Percentiles rank a stretch among this genome's conserved stretches.
phyloP scores from a whole-genome alignment of 176 grass and related monocot species.

The Hordeum marinum region DNA sequence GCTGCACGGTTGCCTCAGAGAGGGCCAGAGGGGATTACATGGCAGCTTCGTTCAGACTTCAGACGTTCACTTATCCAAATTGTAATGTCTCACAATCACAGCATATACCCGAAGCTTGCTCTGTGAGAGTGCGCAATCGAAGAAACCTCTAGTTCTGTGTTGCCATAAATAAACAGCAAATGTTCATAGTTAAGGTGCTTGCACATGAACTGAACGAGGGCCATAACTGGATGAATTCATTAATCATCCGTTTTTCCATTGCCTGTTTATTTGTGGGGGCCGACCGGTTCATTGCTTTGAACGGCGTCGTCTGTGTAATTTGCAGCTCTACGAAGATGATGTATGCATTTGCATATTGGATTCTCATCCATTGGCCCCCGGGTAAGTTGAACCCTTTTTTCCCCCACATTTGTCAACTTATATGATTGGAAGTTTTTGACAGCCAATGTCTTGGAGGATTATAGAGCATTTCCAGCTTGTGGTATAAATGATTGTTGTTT shows the following conservation, averaged over 20 bases:
- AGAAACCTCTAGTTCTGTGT: neutral
- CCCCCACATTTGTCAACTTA: neutral
- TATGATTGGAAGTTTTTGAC: neutral
- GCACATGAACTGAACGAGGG: neutral
- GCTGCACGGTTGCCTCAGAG: neutral
- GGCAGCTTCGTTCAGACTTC: neutral
- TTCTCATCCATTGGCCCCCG: slow-evolving; percentile 34
- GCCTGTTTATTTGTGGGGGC: neutral
- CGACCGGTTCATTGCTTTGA: neutral
- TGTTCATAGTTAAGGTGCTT: neutral
- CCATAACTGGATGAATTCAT: neutral
- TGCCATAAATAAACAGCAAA: neutral
- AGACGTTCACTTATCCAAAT: no score
- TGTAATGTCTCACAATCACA: neutral
- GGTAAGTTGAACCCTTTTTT: slow-evolving; percentile 13
- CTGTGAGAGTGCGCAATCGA: neutral
- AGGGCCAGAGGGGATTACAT: neutral
- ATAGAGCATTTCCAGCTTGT: neutral
- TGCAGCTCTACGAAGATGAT: slow-evolving; percentile 41
- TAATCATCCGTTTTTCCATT: neutral
- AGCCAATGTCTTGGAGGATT: no score
- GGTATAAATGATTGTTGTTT: neutral
- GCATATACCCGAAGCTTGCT: neutral
- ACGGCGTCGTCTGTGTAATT: neutral
- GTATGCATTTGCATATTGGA: slow-evolving; percentile 41